Evolutionary conservation across 2,329 filamentous ascomycete genomes (phyloP).

Genomic region (Pseudovirgaria hyperparasitica): DNA sequence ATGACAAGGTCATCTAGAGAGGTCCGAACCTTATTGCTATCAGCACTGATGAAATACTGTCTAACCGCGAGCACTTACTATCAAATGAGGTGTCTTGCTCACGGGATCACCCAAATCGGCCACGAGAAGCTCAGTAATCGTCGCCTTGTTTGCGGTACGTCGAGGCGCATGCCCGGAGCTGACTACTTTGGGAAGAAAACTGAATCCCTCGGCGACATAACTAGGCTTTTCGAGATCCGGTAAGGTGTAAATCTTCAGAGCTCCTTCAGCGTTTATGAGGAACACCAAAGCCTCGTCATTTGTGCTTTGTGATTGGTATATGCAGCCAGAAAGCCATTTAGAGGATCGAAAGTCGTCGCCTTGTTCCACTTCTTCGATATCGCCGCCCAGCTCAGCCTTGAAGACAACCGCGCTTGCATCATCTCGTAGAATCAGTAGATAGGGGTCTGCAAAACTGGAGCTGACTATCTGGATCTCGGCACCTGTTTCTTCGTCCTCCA

Average conservation of each 20-base stretch:
- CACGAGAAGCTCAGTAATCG: constrained; percentile 65
- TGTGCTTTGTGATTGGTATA: constrained; percentile 55
- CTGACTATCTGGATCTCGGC: constrained; percentile 66
- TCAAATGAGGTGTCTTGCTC: constrained; percentile 61
- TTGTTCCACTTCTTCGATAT: constrained; percentile 70
- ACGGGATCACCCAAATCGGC: constrained; percentile 71
- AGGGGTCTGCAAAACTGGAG: constrained; percentile 78
- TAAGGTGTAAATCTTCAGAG: constrained; percentile 65
- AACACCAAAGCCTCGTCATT: constrained; percentile 55
- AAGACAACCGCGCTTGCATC: constrained; percentile 71
- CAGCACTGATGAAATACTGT: background rate
- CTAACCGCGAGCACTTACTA: constrained; percentile 47
- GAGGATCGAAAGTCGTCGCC: constrained; percentile 45
- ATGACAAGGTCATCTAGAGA: constrained; percentile 71
- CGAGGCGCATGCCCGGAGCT: constrained; percentile 58
- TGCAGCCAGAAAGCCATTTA: constrained; percentile 71
- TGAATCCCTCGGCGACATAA: constrained; percentile 63
- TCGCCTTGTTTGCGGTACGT: constrained; percentile 59
- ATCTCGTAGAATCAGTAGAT: constrained; percentile 69
- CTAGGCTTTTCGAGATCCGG: constrained; percentile 59
- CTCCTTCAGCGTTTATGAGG: constrained; percentile 61
- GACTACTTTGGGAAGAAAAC: constrained; percentile 64
- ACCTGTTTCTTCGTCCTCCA: constrained; percentile 82
- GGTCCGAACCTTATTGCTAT: constrained; percentile 51
- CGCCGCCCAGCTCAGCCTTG: constrained; percentile 66